Base-by-base conservation (phyloP, 208 protist genomes). In the Trypanosomatidae sp. region DNA sequence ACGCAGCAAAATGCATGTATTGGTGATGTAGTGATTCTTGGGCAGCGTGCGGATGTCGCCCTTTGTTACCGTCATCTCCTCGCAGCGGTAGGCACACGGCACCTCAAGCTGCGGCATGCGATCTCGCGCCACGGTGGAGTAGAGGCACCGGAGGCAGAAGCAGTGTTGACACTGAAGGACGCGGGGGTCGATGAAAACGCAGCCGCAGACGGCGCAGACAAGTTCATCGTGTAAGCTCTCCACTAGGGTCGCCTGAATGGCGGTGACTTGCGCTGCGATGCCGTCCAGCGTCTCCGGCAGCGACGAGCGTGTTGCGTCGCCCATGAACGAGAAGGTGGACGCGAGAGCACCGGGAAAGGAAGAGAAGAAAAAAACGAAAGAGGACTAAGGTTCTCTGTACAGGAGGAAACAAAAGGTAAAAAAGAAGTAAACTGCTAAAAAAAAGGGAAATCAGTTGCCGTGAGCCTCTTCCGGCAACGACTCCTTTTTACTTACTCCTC, bases 91-190 rank as follows among this genome's bases (percentile, higher is more conserved):
- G 55, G 84, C 73, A 49, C 87, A 91, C 12, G 72, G 59, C 28
- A 91, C 59, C n/a, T 66, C 67, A 8, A 87, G 56, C 39, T 76
- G 25, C 28, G 47, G 41, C 41, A 59, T 75, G 8, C 84, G 81
- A n/a, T 89, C 76, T 28, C 83, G 76, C 41, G 76, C 43, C 5
- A 81, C 74, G 28, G 69, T 76, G 15, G 64, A 70, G 76, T 86
- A 87, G 17, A 91, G 69, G 43, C 89, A 93, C 17, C 86, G 79
- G 1, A 93, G 72, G 66, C 89, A 93, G 71, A 93, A 91, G 53
- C 71, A 82, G 70, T 93, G 89, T 65, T 93, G 85, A 60, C 89
- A 93, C n/a, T 62, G 46, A 19, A 93, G 76, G 17, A 91, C 68
- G 36, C 89, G 82, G 0, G 89, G 89, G 55, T 93, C 86, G 5